These are phyloP conservation scores for Cytospora chrysosperma DNA, from an alignment of 2,329 filamentous ascomycete species.

Conservation along the genomic window DNA sequence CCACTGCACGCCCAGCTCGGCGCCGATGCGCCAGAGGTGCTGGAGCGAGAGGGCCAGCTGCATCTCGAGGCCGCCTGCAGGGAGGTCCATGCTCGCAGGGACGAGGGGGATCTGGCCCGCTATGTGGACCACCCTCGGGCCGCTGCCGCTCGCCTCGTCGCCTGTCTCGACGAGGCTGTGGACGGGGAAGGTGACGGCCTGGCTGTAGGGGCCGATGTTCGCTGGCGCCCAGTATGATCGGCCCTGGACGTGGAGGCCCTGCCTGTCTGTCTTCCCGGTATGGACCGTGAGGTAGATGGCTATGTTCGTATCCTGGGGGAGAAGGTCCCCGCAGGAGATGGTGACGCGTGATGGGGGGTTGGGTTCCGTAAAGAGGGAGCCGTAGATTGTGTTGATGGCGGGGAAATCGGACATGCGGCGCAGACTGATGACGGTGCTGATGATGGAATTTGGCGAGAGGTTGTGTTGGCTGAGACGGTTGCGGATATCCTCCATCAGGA, in stretches of 20 bases:
- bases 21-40: conserved; percentile 82
- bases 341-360: conserved; percentile 87
- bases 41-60: conserved; percentile 76
- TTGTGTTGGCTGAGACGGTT: conserved; percentile 37
- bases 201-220: conserved; percentile 96
- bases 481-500: conserved; percentile 47
- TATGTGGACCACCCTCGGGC: conserved; percentile 55
- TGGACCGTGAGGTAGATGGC: conserved; percentile 56
- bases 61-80: conserved; percentile 46
- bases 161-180: conserved; percentile 12
- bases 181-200: conserved; percentile 64
- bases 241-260: conserved; percentile 83
- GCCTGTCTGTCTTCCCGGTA: conserved; percentile 39
- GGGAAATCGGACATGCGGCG: conserved; percentile 79
- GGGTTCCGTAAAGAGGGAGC: conserved; percentile 68
- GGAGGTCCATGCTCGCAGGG: conserved; percentile 72
- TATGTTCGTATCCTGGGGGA: conserved; percentile 61
- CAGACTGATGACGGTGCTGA: conserved; percentile 66
- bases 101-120: conserved; percentile 91
- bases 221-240: conserved; percentile 96
- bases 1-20: conserved; percentile 67
- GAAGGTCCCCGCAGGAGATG: conserved; percentile 68
- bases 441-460: conserved; percentile 44
- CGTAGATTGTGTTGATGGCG: conserved; percentile 73
- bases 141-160: conserved; percentile 17